These are phyloP conservation scores for Lophiostoma macrostomum DNA, from an alignment of 495 filamentous ascomycete genomes.

Conservation along the genomic window DNA sequence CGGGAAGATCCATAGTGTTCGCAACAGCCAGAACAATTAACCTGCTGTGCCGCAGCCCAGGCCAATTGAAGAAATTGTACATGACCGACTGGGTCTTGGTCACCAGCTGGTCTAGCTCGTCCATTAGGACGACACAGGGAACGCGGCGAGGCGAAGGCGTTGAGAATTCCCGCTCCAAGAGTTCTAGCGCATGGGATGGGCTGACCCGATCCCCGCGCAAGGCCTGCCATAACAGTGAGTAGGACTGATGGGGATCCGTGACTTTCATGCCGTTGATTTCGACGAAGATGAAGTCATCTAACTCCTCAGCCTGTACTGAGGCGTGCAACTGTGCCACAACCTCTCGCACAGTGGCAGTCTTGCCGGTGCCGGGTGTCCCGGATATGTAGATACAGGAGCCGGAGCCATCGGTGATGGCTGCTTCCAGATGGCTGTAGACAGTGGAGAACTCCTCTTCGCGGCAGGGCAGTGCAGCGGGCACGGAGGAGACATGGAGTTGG, in stretches of 20 bases:
- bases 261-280: conserved; percentile 99
- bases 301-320: conserved; percentile 80
- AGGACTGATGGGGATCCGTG: conserved; percentile 95
- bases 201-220: conserved; percentile 89
- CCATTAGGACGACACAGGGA: conserved; percentile 97
- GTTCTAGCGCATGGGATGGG: conserved; percentile 83
- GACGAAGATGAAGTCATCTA: conserved; percentile 98
- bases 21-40: conserved; percentile 96
- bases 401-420: conserved; percentile 88
- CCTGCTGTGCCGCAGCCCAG: conserved; percentile 81
- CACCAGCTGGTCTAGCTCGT: conserved; percentile 96
- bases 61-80: conserved; percentile 99
- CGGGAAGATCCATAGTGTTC: conserved; percentile 98
- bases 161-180: conserved; percentile 88
- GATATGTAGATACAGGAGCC: conserved; percentile 98
- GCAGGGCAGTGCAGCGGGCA: conserved; percentile 85
- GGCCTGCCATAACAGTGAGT: conserved; percentile 93
- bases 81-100: conserved; percentile 98
- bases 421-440: conserved; percentile 90
- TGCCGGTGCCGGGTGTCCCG: conserved; percentile 98
- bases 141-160: conserved; percentile 84
- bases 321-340: conserved; percentile 85
- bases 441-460: conserved; percentile 86
- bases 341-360: conserved; percentile 96
- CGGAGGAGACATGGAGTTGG: conserved; percentile 86